These are phyloP conservation scores for Rhododendron molle DNA, from an alignment of 148 eudicot genomes.

Conservation along the genomic window DNA sequence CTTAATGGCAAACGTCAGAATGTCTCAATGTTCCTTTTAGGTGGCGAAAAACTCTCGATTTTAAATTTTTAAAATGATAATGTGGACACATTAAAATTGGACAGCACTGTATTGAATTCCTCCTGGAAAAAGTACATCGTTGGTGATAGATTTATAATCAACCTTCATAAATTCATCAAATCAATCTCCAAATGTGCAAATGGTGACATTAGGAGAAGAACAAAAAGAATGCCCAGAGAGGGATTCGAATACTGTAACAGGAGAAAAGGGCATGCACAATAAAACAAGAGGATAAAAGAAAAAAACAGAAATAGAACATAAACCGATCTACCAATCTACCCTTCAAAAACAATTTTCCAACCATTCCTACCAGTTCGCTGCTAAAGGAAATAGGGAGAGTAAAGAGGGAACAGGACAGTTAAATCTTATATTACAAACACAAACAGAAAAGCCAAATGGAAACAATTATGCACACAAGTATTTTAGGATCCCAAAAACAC, in stretches of 20 bases:
- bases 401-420: background rate
- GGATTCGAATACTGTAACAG: background rate
- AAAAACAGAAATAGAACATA: background rate
- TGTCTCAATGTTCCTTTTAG: background rate
- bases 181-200: background rate
- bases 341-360: background rate
- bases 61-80: background rate
- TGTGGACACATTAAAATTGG: background rate
- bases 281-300: background rate
- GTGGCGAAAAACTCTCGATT: background rate
- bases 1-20: background rate
- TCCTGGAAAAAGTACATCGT: background rate
- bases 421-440: background rate
- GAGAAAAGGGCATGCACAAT: background rate
- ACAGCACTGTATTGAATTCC: background rate
- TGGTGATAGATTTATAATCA: background rate
- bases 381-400: background rate
- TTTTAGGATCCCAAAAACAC: background rate
- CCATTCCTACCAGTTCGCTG: background rate
- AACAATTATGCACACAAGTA: background rate
- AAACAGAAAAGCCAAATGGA: background rate
- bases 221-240: background rate
- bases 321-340: constrained; percentile 1
- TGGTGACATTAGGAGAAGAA: background rate
- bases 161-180: background rate